Evolutionary conservation across 2,329 filamentous ascomycete species (phyloP), one percentile per base, ranked within the genome.

Genomic region (Elsinoe australis): DNA sequence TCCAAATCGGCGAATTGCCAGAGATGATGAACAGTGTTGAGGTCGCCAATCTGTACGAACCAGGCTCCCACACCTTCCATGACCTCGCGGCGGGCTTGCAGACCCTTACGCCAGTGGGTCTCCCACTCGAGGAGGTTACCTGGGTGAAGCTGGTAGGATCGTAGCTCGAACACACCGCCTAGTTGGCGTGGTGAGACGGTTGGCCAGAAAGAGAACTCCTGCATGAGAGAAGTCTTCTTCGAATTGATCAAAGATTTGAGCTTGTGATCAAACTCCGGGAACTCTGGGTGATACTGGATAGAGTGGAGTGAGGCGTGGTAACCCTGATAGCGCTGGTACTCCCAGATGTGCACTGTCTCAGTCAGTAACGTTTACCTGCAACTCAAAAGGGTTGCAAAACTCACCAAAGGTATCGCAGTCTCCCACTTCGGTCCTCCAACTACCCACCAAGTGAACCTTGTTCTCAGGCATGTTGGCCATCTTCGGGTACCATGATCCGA

Each of bases 121-220:
- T 98, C 92, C 92, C 92, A 98, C 69, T 98, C 92, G 5, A 98
- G 77, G 34, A 98, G 75, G 65, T 95, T 95, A 33, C 92, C 92
- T 0, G 92, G 92, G 64, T 95, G 87, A 17, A 98, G 77, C 4
- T 88, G 95, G 72, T 98, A 98, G 1, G 92, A 95, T 46, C 92
- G 86, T 26, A 98, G 76, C 71, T 98, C 92, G 63, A 98, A 98
- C 33, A 98, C 69, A 36, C 92, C 92, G 49, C 92, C 92, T 0
- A 98, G 79, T 60, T 87, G 75, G 52, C 92, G 87, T 0, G 92
- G 92, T 4, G 89, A 78, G 0, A 87, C 90, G 2, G 92, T 98
- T 1, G 92, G 92, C 92, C 92, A 98, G 76, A 98, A 98, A 28
- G 89, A 95, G 70, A 98, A 98, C 67, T 98, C 92, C 67, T 98